A percentile compares a stretch with the other conserved stretches of the same genome.
These are phyloP conservation scores for Phaeosphaeriaceae sp. DNA, from an alignment of 2,329 filamentous ascomycete genomes.

Conservation along the genomic window DNA sequence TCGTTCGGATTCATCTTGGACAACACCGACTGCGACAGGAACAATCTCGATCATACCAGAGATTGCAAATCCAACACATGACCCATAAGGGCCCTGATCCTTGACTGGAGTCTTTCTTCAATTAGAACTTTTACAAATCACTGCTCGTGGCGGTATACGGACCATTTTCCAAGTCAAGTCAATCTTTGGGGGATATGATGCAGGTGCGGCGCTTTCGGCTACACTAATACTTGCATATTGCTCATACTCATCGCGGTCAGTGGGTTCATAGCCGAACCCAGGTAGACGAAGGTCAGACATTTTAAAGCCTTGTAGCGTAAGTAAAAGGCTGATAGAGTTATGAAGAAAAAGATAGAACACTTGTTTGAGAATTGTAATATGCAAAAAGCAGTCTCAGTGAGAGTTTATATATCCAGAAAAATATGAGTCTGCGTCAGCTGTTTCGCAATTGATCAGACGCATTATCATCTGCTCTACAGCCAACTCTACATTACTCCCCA, in stretches of 20 bases:
- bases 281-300: not conserved
- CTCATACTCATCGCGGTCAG: not conserved
- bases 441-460: no score
- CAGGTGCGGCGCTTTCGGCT: not conserved
- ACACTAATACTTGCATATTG: not conserved
- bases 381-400: no score
- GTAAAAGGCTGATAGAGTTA: no score
- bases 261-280: not conserved
- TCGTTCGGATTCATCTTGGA: not conserved
- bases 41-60: not conserved
- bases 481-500: no score
- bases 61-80: not conserved
- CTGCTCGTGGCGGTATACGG: not conserved
- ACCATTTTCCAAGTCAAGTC: not conserved
- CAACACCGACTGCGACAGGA: not conserved
- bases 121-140: not conserved
- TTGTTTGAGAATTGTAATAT: no score
- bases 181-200: not conserved
- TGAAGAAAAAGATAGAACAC: no score
- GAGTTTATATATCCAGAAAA: no score
- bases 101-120: not conserved
- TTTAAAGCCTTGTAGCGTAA: not conserved
- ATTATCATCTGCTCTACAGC: no score
- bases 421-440: no score
- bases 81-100: not conserved